Evolutionary conservation across 192 early-diverging fungal species (phyloP).

Genomic region (Coemansia sp.): DNA sequence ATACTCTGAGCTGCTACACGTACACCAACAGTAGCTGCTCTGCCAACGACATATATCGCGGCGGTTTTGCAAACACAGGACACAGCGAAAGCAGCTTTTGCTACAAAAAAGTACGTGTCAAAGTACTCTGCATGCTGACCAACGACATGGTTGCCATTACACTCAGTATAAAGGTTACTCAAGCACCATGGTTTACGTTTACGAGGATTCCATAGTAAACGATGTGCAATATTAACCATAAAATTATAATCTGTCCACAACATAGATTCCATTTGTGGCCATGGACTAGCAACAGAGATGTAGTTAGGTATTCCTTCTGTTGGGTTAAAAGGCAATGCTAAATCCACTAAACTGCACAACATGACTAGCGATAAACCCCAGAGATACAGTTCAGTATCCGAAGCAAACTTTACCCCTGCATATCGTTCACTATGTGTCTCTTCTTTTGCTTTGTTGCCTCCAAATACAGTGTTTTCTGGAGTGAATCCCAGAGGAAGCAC

Average conservation of each 20-base stretch:
- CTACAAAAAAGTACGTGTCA: constrained; percentile 8
- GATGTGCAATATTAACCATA: constrained; percentile 6
- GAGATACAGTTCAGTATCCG: constrained; percentile 30
- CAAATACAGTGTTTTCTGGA: neutral
- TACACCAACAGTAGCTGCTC: too few species aligned
- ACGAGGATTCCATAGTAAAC: constrained; percentile 11
- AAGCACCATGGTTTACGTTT: constrained; percentile 33
- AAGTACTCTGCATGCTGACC: constrained; percentile 22
- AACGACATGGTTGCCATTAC: constrained; percentile 1
- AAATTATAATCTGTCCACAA: constrained; percentile 41
- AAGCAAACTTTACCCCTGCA: constrained; percentile 12
- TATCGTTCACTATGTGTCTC: neutral
- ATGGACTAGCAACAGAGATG: constrained; percentile 23
- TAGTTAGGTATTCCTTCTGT: constrained; percentile 1
- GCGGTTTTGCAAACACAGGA: constrained; percentile 14
- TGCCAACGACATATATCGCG: neutral
- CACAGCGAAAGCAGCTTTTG: constrained; percentile 11
- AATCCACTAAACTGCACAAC: constrained; percentile 25
- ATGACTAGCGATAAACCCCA: constrained; percentile 45
- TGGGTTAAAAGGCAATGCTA: constrained; percentile 21
- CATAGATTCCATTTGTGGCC: constrained; percentile 31
- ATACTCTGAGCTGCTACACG: too few species aligned
- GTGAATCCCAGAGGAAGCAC: constrained; percentile 21
- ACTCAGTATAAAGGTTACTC: neutral
- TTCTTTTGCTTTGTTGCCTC: neutral